Base-by-base conservation (phyloP, 345 rosid genomes). In the Orychophragmus violaceus region DNA sequence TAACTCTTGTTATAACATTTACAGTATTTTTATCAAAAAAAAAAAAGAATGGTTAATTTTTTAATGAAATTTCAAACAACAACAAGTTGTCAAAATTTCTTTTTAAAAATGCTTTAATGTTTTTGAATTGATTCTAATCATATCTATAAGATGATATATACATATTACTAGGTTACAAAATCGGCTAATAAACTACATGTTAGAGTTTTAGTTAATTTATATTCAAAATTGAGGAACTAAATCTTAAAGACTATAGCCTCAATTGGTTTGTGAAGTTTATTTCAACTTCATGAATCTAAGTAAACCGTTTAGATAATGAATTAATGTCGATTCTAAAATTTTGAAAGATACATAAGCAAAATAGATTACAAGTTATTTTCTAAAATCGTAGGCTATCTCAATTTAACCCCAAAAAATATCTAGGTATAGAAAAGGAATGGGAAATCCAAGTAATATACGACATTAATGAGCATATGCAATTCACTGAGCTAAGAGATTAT, bases 381-480 rank as follows among this genome's bases (percentile, higher is more conserved):
- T 19, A 14, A n/a, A 8, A 51, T 27, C 22, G 8, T 28, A 29
- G 10, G 23, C n/a, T 23, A 16, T 25, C 11, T 49, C 21, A 5
- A 19, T 11, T 12, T 11, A 46, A 44, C n/a, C n/a, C n/a, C 14
- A 29, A 59, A 41, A 59, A 33, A 58, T 18, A 14, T 42, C 2
- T 29, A 29, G 4, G 11, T 8, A 16, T 29, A 51, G 35, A 52
- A 29, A 14, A 61, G 1, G 23, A 64, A 32, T 9, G 44, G 7
- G 29, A 35, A 51, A 16, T 32, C 45, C 9, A 42, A 61, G 42
- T 51, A 41, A 72, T 54, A 72, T 39, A 30, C 45, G 54, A 32
- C 71, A 66, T 66, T 59, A 58, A 66, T 59, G 56, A 66, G 56
- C 76, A 72, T 72, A 59, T 66, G 72, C 62, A 50, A 50, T 23